Base-by-base conservation (phyloP, 352 stramenopile genomes). In the Pythium sp. region DNA sequence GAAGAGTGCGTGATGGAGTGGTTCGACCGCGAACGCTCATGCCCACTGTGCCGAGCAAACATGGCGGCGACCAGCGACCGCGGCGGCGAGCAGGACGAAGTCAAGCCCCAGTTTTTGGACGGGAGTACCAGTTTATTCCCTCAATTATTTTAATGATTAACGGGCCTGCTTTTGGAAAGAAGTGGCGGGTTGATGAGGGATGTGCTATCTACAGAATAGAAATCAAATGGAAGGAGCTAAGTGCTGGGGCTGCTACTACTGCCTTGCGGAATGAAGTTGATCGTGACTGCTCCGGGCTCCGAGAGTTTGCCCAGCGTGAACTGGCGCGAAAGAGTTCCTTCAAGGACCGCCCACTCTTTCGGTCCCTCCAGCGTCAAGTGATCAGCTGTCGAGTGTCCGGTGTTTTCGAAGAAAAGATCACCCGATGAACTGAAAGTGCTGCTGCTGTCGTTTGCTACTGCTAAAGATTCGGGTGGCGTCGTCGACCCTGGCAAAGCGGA, bases 11-110 rank as follows among this genome's bases (percentile, higher is more conserved):
- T 94, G 54, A 85, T 78, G 28, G 86, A 94, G 57, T 94, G 86
- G 86, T 90, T 94, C 64, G 84, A 94, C 43, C 84, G 88, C 61
- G 86, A 94, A 69, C 82, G 84, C n/a, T 91, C 82, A 3, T 94
- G 86, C 30, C 86, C 86, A 12, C 73, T 94, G 8, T 94, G 86
- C 15, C 83, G 86, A 65, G 83, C 86, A 5, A 81, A 67, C 30
- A 82, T 94, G 22, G 46, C 72, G 55, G 67, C 73, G 46, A 58
- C 49, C 28, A 20, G 59, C 32, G 22, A 74, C 70, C 26, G 61
- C 67, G 28, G 70, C 70, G 47, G 43, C 8, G 22, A 41, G 15
- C 43, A 70, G 6, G 61, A 55, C 24, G 81, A 82, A n/a, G 36
- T 77, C 32, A 90, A 89, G 46, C 86, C 86, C 1, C 79, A 90